Percentiles rank a stretch among this genome's conserved stretches.
phyloP scores from a whole-genome alignment of 495 filamentous ascomycete species.

The Daldinia bambusicola region DNA sequence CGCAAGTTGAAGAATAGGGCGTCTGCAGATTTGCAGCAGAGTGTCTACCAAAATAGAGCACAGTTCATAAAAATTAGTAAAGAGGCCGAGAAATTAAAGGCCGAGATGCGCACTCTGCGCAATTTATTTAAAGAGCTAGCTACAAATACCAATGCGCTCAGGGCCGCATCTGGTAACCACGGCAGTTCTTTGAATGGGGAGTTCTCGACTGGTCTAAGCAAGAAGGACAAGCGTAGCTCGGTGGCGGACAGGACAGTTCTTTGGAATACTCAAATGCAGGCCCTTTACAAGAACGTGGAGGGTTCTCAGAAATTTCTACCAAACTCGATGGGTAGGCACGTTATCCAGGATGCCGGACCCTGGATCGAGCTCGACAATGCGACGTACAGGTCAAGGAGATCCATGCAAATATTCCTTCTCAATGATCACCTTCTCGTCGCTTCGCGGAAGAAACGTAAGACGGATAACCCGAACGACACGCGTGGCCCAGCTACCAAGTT shows the following conservation, averaged over 20 bases:
- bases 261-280: conserved; percentile 89
- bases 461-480: conserved; percentile 70
- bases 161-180: conserved; percentile 69
- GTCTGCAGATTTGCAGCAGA: conserved; percentile 90
- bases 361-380: conserved; percentile 98
- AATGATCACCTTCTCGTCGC: conserved; percentile 96
- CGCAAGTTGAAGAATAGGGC: conserved; percentile 83
- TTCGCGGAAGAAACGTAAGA: conserved; percentile 87
- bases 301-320: conserved; percentile 97
- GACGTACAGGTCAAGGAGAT: conserved; percentile 88
- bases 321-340: conserved; percentile 88
- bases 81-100: conserved; percentile 96
- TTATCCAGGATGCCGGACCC: conserved; percentile 85
- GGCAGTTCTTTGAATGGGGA: conserved; percentile 44
- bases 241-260: conserved; percentile 95
- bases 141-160: conserved; percentile 74
- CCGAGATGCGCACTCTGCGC: conserved; percentile 90
- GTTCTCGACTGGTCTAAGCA: conserved; percentile 64
- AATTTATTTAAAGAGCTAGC: conserved; percentile 90
- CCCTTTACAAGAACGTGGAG: conserved; percentile 93
- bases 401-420: conserved; percentile 88
- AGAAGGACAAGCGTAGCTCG: conserved; percentile 76
- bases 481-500: conserved; percentile 78
- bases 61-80: conserved; percentile 99
- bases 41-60: conserved; percentile 96